Percentiles rank a stretch among this genome's conserved stretches.
Conservation (phyloP, 768 basidiomycete genomes). For the Trichaptum fuscoviolaceum region DNA sequence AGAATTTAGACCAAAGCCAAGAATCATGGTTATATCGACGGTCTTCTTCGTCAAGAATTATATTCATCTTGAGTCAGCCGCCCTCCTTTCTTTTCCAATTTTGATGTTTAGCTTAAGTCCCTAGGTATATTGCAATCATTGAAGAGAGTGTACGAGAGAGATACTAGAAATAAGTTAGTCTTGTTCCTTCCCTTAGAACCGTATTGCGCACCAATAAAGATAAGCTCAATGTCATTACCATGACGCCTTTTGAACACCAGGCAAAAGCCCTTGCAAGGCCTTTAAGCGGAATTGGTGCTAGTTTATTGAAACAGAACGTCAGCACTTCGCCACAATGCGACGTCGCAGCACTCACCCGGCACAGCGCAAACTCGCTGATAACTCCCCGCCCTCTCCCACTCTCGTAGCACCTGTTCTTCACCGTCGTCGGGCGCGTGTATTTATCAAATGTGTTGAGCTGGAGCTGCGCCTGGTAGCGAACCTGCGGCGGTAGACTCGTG, state of each 20-base stretch:
- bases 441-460: conserved; percentile 85
- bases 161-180: background rate
- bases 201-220: background rate
- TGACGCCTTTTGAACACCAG: conserved; percentile 87
- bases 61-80: no score
- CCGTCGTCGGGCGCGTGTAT: conserved; percentile 78
- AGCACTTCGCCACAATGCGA: background rate
- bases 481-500: conserved; percentile 77
- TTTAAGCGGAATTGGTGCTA: conserved; percentile 91
- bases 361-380: conserved; percentile 84
- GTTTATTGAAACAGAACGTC: background rate
- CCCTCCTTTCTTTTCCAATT: no score
- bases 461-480: conserved; percentile 91
- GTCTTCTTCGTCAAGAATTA: no score
- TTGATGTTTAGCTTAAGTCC: no score
- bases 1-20: no score
- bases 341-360: conserved; percentile 47
- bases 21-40: no score
- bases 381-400: conserved; percentile 85
- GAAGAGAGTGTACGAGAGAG: background rate
- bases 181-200: background rate
- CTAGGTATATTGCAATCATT: no score
- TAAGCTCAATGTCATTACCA: conserved; percentile 49
- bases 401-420: conserved; percentile 85
- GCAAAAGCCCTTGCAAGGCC: conserved; percentile 74